These are phyloP conservation scores for Aspergillus fumigatiaffinis DNA, from an alignment of 2,329 filamentous ascomycete species.

Conservation along the genomic window DNA sequence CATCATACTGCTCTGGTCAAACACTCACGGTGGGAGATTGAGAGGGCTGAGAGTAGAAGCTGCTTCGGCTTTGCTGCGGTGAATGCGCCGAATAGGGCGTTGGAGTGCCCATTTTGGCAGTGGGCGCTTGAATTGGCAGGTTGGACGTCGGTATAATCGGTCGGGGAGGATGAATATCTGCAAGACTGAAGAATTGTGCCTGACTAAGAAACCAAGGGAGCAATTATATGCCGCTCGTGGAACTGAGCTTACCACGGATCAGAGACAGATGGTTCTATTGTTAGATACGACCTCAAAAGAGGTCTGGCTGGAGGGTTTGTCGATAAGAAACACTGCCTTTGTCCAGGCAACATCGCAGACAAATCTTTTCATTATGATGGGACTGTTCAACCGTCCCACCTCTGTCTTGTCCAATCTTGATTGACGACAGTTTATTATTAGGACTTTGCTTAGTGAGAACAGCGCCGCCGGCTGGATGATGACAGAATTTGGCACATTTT, in stretches of 20 bases:
- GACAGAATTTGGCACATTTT: not conserved
- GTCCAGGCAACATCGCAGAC: not conserved
- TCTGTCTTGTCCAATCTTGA: not conserved
- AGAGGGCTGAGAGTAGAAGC: constrained; percentile 4
- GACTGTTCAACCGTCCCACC: not conserved
- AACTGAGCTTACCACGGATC: not conserved
- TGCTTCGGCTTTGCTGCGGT: constrained; percentile 5
- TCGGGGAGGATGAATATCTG: not conserved
- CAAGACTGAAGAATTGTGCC: not conserved
- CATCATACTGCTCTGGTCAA: not conserved
- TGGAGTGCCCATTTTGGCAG: not conserved
- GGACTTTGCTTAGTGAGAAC: not conserved
- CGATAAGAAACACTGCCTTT: not conserved
- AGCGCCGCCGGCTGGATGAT: not conserved
- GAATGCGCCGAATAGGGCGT: not conserved
- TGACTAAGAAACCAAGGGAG: not conserved
- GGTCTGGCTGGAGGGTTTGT: not conserved
- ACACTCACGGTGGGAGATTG: constrained; percentile 2
- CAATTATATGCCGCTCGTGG: not conserved
- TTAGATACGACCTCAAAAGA: not conserved
- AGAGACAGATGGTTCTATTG: not conserved
- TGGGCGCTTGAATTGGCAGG: not conserved
- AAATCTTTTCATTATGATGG: not conserved
- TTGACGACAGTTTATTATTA: not conserved
- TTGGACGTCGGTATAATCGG: not conserved